A percentile compares a stretch with the other conserved stretches of the same genome.
Conservation (phyloP, 495 filamentous ascomycete species). For the Aspergillus heteromorphus region DNA sequence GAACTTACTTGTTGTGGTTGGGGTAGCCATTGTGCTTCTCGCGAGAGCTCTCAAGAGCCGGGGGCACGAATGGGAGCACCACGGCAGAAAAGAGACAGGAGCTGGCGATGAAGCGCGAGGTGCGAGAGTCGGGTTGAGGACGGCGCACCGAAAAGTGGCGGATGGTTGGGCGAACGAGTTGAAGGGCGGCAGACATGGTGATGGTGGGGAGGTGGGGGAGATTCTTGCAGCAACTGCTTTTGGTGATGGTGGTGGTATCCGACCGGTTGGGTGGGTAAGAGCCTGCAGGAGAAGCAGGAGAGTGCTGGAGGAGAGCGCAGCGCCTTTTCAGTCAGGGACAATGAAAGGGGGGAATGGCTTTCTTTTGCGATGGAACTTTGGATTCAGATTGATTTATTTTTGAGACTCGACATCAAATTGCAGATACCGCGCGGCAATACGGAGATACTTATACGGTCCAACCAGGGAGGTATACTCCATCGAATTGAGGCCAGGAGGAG, state of each 20-base stretch:
- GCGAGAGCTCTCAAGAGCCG: slow-evolving; percentile 41
- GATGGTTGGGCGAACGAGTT: slow-evolving; percentile 33
- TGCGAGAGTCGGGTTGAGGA: slow-evolving; percentile 33
- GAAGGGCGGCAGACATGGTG: slow-evolving; percentile 29
- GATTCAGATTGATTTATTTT: no score
- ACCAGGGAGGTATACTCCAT: background rate
- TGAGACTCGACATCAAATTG: background rate
- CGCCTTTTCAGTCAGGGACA: background rate
- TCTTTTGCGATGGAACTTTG: background rate
- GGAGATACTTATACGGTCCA: background rate
- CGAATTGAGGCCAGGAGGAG: background rate
- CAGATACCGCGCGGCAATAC: background rate
- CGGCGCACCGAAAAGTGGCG: slow-evolving; percentile 44
- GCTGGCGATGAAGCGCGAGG: slow-evolving; percentile 33
- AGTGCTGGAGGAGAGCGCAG: background rate
- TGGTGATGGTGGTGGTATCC: background rate
- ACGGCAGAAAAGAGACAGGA: slow-evolving; percentile 39
- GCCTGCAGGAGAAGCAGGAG: background rate
- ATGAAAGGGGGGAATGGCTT: background rate
- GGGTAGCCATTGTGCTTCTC: slow-evolving; percentile 32
- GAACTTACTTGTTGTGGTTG: slow-evolving; percentile 35
- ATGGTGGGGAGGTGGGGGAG: background rate
- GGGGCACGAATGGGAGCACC: slow-evolving; percentile 41
- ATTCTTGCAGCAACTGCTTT: no score
- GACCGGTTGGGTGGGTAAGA: background rate